Percentiles rank a stretch among this genome's conserved stretches.
Conservation (phyloP, 208 protist genomes). For the Acanthamoeba royreba region DNA sequence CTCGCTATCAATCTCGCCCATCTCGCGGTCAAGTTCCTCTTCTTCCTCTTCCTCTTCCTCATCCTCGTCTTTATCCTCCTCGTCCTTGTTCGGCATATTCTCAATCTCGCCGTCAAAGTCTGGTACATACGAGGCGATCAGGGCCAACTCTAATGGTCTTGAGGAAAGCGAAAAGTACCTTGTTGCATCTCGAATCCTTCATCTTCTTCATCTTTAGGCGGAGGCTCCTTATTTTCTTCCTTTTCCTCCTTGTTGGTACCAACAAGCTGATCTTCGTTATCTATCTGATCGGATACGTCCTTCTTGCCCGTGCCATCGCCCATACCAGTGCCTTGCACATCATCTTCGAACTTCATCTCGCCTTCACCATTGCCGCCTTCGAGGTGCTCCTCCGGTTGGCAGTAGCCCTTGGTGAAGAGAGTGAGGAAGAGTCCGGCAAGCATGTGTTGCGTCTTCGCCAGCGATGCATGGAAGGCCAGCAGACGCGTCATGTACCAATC, state of each 20-base stretch:
- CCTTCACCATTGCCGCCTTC: constrained; percentile 75
- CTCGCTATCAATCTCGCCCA: constrained; percentile 76
- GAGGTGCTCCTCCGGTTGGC: constrained; percentile 78
- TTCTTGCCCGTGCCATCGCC: constrained; percentile 98
- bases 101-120: constrained; percentile 86
- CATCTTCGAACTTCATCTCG: constrained; percentile 64
- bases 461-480: constrained; percentile 65
- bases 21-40: constrained; percentile 74
- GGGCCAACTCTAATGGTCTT: background rate
- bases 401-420: constrained; percentile 93
- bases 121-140: background rate
- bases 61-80: constrained; percentile 74
- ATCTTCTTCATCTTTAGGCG: background rate
- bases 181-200: constrained; percentile 48
- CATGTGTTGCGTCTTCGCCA: constrained; percentile 83
- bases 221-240: constrained; percentile 44
- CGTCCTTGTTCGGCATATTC: constrained; percentile 70
- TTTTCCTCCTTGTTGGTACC: constrained; percentile 43
- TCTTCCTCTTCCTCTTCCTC: constrained; percentile 72
- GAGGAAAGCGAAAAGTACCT: background rate
- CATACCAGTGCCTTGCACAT: constrained; percentile 93
- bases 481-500: background rate
- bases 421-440: constrained; percentile 87
- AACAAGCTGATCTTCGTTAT: constrained; percentile 87
- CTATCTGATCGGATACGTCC: constrained; percentile 96